These are phyloP conservation scores for Kwoniella mangroviensis DNA, from an alignment of 768 basidiomycete species.

Conservation along the genomic window DNA sequence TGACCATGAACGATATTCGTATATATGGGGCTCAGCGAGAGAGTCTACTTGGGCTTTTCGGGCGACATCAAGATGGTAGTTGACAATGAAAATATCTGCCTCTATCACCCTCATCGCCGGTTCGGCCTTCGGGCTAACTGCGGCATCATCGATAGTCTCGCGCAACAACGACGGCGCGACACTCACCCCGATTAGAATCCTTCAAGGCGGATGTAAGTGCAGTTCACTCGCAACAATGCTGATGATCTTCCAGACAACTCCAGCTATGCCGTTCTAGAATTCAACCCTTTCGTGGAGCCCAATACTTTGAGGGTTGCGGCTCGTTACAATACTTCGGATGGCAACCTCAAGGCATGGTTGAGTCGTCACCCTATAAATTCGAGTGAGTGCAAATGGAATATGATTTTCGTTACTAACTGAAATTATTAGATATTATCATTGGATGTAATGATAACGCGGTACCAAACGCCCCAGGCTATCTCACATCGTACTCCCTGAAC, in stretches of 20 bases:
- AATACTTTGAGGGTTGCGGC: conserved; percentile 11
- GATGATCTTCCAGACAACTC: conserved; percentile 1
- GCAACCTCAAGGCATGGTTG: conserved; percentile 15
- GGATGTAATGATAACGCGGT: conserved; percentile 5
- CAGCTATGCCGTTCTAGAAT: conserved; percentile 13
- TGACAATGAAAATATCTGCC: conserved; percentile 3
- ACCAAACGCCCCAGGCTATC: conserved; percentile 13
- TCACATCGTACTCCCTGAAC: conserved; percentile 15
- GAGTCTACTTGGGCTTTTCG: not conserved
- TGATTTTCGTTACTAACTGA: not conserved
- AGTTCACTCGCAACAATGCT: not conserved
- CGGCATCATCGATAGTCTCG: not conserved
- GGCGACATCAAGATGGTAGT: not conserved
- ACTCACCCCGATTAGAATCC: not conserved
- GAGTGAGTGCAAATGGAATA: not conserved
- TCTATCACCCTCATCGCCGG: not conserved
- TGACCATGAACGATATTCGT: not conserved
- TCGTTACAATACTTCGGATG: conserved; percentile 15
- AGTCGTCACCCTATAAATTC: conserved; percentile 16
- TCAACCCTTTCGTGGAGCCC: conserved; percentile 12
- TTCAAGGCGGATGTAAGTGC: conserved; percentile 17
- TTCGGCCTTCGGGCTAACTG: not conserved
- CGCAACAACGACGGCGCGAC: conserved; percentile 6
- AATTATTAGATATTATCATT: not conserved
- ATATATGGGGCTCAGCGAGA: not conserved